Evolutionary conservation across 2,329 filamentous ascomycete species (phyloP).

Genomic region (Cladophialophora yegresii): DNA sequence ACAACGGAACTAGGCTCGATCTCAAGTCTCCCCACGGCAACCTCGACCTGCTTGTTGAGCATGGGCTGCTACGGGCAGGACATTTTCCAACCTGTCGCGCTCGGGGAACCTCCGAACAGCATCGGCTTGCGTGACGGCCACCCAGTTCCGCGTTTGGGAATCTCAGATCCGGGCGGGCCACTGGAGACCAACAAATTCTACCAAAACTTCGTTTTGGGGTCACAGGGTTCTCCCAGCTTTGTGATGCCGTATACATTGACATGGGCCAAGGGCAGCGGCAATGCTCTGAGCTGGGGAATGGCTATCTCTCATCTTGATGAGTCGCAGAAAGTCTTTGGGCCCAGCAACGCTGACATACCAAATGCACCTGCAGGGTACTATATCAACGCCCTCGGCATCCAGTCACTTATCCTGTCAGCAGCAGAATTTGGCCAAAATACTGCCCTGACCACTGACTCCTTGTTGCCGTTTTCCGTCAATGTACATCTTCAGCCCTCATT

Average conservation of each 20-base stretch:
- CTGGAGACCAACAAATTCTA: slow-evolving; percentile 64
- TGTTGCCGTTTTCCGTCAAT: slow-evolving; percentile 62
- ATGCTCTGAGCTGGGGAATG: slow-evolving; percentile 72
- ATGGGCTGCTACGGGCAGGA: slow-evolving; percentile 42
- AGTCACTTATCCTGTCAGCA: slow-evolving; percentile 79
- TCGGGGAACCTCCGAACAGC: slow-evolving; percentile 43
- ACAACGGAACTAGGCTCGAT: slow-evolving; percentile 31
- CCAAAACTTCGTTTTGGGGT: slow-evolving; percentile 75
- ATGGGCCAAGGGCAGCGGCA: slow-evolving; percentile 66
- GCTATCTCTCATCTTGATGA: slow-evolving; percentile 72
- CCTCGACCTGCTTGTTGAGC: slow-evolving; percentile 28
- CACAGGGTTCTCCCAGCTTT: slow-evolving; percentile 69
- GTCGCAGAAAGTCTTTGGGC: slow-evolving; percentile 67
- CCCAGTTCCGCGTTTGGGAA: slow-evolving; percentile 45
- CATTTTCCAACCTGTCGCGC: slow-evolving; percentile 47
- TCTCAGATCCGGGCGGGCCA: slow-evolving; percentile 39
- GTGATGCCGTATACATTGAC: slow-evolving; percentile 72
- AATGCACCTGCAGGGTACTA: slow-evolving; percentile 68
- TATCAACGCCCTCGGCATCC: slow-evolving; percentile 77
- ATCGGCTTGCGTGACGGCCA: slow-evolving; percentile 47
- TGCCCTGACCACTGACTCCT: slow-evolving; percentile 55
- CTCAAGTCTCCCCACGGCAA: slow-evolving; percentile 27
- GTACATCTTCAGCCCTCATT: slow-evolving; percentile 64
- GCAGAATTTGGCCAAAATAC: slow-evolving; percentile 67
- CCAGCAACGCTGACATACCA: slow-evolving; percentile 53